Percentiles rank a stretch among this genome's conserved stretches.
Conservation (phyloP, 129 eudicot genomes). For the Helichrysum umbraculigerum region DNA sequence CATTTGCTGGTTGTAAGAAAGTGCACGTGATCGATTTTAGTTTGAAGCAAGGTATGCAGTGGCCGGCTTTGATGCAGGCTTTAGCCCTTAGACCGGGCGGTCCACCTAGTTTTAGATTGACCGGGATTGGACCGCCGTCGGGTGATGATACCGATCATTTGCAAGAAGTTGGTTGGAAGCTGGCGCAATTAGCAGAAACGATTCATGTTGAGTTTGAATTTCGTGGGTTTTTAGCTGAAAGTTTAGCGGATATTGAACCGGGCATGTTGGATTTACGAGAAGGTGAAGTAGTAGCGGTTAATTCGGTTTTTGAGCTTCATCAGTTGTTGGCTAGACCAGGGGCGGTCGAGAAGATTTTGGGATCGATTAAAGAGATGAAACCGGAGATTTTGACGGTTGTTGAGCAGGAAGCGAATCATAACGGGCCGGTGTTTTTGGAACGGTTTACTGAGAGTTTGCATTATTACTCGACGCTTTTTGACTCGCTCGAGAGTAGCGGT, state of each 20-base stretch:
- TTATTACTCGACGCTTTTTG: slow-evolving; percentile 77
- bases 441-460: slow-evolving; percentile 77
- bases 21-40: slow-evolving; percentile 90
- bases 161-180: slow-evolving; percentile 75
- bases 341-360: slow-evolving; percentile 54
- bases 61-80: slow-evolving; percentile 92
- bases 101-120: slow-evolving; percentile 72
- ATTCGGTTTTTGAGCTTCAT: slow-evolving; percentile 76
- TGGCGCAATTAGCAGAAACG: slow-evolving; percentile 70
- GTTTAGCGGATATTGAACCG: slow-evolving; percentile 64
- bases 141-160: slow-evolving; percentile 57
- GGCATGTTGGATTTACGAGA: slow-evolving; percentile 56
- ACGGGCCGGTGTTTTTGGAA: slow-evolving; percentile 62
- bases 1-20: slow-evolving; percentile 47
- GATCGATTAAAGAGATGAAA: slow-evolving; percentile 44
- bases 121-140: slow-evolving; percentile 72
- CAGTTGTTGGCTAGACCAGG: slow-evolving; percentile 57
- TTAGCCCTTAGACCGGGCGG: slow-evolving; percentile 70
- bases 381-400: slow-evolving; percentile 70
- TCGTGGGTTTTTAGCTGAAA: slow-evolving; percentile 53
- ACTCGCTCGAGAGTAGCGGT: slow-evolving; percentile 62
- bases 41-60: slow-evolving; percentile 86
- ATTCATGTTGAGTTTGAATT: slow-evolving; percentile 65
- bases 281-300: slow-evolving; percentile 67
- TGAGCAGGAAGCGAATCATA: slow-evolving; percentile 79